These are phyloP conservation scores for Barnettozyma sp. DNA, from an alignment of 805 yeast genomes.

Conservation along the genomic window DNA sequence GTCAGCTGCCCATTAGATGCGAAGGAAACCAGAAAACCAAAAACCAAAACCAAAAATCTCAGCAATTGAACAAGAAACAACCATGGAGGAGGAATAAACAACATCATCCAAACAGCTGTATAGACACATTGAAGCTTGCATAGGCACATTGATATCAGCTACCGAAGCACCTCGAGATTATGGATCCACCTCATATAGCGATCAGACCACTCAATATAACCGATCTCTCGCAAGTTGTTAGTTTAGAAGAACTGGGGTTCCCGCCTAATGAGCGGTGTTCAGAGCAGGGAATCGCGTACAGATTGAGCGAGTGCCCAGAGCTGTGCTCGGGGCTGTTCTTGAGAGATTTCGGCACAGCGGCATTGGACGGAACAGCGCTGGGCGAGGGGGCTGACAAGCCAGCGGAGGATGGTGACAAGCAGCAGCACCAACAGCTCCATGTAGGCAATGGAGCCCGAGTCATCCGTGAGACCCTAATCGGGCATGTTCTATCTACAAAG, in stretches of 20 bases:
- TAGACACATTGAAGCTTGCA: too few species aligned
- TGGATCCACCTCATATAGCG: conserved; percentile 48
- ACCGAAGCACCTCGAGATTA: background rate
- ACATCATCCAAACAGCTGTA: too few species aligned
- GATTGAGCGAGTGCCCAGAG: conserved; percentile 82
- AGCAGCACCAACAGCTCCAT: background rate
- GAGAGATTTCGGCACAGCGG: conserved; percentile 43
- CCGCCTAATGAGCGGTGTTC: conserved; percentile 64
- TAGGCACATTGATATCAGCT: background rate
- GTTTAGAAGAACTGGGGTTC: conserved; percentile 64
- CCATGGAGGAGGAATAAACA: too few species aligned
- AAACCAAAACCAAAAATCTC: too few species aligned
- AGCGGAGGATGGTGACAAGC: too few species aligned
- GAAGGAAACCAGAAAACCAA: too few species aligned
- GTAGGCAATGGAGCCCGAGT: conserved; percentile 25
- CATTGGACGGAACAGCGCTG: background rate
- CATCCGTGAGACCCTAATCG: conserved; percentile 62
- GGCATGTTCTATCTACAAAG: conserved; percentile 77
- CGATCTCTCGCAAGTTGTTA: conserved; percentile 57
- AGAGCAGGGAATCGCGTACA: conserved; percentile 54
- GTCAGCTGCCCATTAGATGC: too few species aligned
- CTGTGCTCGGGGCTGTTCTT: conserved; percentile 82
- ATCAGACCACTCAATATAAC: conserved; percentile 74
- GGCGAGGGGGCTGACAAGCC: too few species aligned
- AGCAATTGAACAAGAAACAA: too few species aligned